These are phyloP conservation scores for Fusarium algeriense DNA, from an alignment of 2,329 filamentous ascomycete genomes.

Conservation along the genomic window DNA sequence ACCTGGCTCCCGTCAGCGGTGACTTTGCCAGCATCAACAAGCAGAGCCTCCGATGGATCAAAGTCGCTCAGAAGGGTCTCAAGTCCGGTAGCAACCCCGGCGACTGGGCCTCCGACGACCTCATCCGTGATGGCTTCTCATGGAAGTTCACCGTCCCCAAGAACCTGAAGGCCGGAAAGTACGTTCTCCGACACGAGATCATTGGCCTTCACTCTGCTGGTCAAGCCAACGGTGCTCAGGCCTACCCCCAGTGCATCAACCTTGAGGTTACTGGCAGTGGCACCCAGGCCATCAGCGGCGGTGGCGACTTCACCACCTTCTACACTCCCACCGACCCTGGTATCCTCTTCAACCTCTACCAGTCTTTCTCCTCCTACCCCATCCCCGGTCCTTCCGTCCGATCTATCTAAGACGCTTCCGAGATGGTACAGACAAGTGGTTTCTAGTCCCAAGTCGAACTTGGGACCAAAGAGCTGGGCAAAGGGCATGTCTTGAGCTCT, in stretches of 20 bases:
- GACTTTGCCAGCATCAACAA: constrained; percentile 67
- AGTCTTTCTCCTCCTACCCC: constrained; percentile 45
- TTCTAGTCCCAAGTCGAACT: constrained; percentile 1
- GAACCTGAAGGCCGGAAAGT: constrained; percentile 63
- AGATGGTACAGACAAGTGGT: constrained; percentile 3
- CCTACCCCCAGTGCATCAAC: constrained; percentile 67
- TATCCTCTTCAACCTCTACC: constrained; percentile 54
- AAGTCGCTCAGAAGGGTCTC: constrained; percentile 68
- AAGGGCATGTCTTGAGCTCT: constrained; percentile 6
- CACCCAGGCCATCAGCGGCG: constrained; percentile 44
- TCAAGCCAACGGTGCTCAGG: constrained; percentile 57
- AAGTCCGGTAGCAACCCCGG: constrained; percentile 59
- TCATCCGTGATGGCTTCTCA: constrained; percentile 60
- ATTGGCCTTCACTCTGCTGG: constrained; percentile 65
- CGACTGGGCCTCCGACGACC: constrained; percentile 67
- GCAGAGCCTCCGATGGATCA: constrained; percentile 66
- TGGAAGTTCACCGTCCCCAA: constrained; percentile 62
- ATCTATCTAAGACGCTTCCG: constrained; percentile 16
- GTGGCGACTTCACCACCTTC: constrained; percentile 51
- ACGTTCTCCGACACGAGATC: constrained; percentile 68
- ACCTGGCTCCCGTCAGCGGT: constrained; percentile 65
- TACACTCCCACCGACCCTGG: constrained; percentile 53
- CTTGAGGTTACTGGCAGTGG: constrained; percentile 60
- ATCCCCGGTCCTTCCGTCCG: constrained; percentile 50
- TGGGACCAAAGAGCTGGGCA: constrained; percentile 4